phyloP scores from a whole-genome alignment of 768 basidiomycete genomes.

The Hericium erinaceus region DNA sequence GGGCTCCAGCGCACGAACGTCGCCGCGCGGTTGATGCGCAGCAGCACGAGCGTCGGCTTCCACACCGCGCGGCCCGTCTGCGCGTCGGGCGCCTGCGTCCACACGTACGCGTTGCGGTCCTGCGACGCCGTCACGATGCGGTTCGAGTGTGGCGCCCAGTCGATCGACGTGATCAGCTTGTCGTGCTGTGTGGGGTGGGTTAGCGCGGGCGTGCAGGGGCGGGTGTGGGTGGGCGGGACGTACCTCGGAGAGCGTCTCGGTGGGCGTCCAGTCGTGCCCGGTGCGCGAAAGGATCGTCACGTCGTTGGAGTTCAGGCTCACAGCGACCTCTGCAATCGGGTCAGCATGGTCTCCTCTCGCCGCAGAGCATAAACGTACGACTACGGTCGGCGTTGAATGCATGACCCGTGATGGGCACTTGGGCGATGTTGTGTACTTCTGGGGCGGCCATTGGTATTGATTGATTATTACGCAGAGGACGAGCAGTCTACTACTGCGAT shows the following conservation, averaged over 20 bases:
- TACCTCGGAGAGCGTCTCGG: constrained; percentile 83
- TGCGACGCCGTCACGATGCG: constrained; percentile 99
- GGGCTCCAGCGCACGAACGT: constrained; percentile 96
- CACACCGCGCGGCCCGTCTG: constrained; percentile 64
- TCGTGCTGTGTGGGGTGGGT: constrained; percentile 63
- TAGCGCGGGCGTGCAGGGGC: neutral
- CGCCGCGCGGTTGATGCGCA: constrained; percentile 92
- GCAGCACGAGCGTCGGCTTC: constrained; percentile 95
- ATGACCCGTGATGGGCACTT: constrained; percentile 81
- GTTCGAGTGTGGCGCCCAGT: constrained; percentile 96
- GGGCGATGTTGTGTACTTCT: constrained; percentile 70
- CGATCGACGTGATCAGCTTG: constrained; percentile 94
- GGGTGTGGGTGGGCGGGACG: constrained; percentile 7
- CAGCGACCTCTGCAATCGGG: constrained; percentile 63
- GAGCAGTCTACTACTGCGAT: constrained; percentile 76
- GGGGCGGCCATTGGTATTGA: constrained; percentile 49
- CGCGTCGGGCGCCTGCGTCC: constrained; percentile 75
- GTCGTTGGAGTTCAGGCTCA: constrained; percentile 86
- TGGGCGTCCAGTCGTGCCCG: constrained; percentile 58
- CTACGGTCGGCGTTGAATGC: constrained; percentile 83
- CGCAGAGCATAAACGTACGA: constrained; percentile 44
- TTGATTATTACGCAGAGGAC: constrained; percentile 46
- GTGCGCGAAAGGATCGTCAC: constrained; percentile 68
- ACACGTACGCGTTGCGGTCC: constrained; percentile 97
- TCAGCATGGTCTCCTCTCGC: constrained; percentile 5